A percentile compares a stretch with the other conserved stretches of the same genome.
phyloP scores from a whole-genome alignment of 257 asterid species.

The Jacaranda mimosifolia region DNA sequence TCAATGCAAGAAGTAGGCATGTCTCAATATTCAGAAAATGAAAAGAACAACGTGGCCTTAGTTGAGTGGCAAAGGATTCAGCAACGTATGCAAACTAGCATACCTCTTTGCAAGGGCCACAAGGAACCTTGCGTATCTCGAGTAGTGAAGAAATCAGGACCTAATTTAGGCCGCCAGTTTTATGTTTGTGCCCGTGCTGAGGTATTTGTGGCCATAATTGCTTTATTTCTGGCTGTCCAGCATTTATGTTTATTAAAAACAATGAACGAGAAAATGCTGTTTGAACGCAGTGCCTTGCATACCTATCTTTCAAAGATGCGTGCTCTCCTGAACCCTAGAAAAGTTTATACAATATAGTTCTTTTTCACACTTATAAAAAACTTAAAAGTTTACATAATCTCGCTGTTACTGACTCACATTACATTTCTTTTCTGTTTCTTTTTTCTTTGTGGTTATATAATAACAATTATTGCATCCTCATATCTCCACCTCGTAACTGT shows the following conservation, averaged over 20 bases:
- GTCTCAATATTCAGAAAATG: conserved; percentile 54
- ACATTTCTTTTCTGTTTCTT: too few relatives aligned
- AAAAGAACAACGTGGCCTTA: conserved; percentile 58
- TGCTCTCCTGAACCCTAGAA: not conserved
- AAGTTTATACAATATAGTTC: not conserved
- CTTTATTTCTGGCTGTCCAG: conserved; percentile 19
- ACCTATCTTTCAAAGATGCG: not conserved
- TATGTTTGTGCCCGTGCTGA: conserved; percentile 95
- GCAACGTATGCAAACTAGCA: conserved; percentile 84
- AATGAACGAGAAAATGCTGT: not conserved
- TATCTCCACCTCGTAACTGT: too few relatives aligned
- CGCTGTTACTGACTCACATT: too few relatives aligned
- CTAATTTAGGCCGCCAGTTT: conserved; percentile 83
- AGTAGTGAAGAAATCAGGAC: conserved; percentile 91
- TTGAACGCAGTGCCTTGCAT: not conserved
- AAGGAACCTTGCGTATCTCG: conserved; percentile 91
- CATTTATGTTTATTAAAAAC: conserved; percentile 26
- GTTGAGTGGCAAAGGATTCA: conserved; percentile 98
- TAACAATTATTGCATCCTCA: too few relatives aligned
- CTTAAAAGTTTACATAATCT: too few relatives aligned
- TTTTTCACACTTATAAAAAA: too few relatives aligned
- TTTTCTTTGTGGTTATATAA: too few relatives aligned
- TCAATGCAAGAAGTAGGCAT: conserved; percentile 45
- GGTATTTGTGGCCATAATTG: conserved; percentile 54
- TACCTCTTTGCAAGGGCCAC: conserved; percentile 96